Evolutionary conservation across 2,329 filamentous ascomycete species (phyloP).

Genomic region (Trichoderma sp.): DNA sequence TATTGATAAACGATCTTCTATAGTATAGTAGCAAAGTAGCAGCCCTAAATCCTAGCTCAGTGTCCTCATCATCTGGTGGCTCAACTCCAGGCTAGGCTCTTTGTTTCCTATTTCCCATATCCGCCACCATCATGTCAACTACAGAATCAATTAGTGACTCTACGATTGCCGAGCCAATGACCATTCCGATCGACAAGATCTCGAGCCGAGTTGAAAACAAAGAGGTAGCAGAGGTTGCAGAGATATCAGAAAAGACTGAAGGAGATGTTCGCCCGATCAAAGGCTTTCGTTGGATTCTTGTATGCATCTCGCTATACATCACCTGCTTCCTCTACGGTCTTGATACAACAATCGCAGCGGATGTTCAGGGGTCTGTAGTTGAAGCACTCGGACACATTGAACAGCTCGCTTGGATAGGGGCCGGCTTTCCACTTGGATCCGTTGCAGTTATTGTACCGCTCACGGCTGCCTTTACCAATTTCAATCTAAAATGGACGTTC

Average conservation of each 20-base stretch:
- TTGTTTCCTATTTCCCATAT: neutral
- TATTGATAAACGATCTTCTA: neutral
- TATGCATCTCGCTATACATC: neutral
- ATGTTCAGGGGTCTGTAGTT: neutral
- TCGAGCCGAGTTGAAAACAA: neutral
- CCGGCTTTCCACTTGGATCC: neutral
- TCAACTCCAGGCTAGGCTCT: neutral
- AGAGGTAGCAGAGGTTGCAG: neutral
- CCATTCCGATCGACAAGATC: neutral
- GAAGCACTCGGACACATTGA: neutral
- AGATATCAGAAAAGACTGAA: neutral
- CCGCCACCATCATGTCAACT: neutral
- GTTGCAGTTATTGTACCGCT: neutral
- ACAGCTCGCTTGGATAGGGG: neutral
- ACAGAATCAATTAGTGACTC: neutral
- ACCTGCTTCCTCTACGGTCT: neutral
- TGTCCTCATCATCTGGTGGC: neutral
- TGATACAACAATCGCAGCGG: neutral
- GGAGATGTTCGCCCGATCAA: neutral
- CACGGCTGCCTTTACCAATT: neutral
- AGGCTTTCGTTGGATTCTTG: neutral
- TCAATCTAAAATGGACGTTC: neutral
- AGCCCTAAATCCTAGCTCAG: neutral
- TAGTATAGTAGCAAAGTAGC: neutral
- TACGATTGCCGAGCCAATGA: neutral